Evolutionary conservation across 139 green algal genomes (phyloP).

Genomic region (Auxenochlorella pyrenoidosa): DNA sequence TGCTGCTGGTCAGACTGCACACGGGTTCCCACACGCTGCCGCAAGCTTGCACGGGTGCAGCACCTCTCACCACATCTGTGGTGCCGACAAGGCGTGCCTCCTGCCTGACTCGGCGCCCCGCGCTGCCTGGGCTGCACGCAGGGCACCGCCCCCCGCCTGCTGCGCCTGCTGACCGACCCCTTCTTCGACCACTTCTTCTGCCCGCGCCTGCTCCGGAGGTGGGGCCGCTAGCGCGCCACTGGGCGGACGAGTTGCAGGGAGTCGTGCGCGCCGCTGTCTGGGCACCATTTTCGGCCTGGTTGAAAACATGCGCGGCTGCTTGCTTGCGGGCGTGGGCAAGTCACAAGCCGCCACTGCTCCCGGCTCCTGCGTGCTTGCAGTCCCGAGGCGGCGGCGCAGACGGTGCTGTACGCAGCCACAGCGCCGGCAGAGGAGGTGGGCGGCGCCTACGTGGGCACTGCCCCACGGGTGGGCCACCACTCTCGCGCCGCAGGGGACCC

Average conservation of each 20-base stretch:
- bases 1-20: background rate
- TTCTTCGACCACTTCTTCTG: conserved; percentile 31
- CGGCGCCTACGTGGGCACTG: conserved; percentile 22
- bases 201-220: conserved; percentile 41
- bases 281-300: too few relatives aligned
- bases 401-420: conserved; percentile 54
- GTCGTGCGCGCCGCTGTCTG: too few relatives aligned
- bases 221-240: too few relatives aligned
- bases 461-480: background rate
- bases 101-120: too few relatives aligned
- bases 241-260: too few relatives aligned
- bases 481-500: background rate
- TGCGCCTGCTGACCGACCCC: conserved; percentile 24
- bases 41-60: background rate
- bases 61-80: too few relatives aligned
- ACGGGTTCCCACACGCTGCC: background rate
- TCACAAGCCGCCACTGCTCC: background rate
- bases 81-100: too few relatives aligned
- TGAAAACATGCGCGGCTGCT: too few relatives aligned
- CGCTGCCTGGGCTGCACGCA: background rate
- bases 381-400: conserved; percentile 44
- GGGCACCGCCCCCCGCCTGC: conserved; percentile 4
- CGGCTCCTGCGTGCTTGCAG: background rate
- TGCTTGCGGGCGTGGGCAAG: too few relatives aligned
- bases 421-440: conserved; percentile 36